These are phyloP conservation scores for Clarireedia sp. DNA, from an alignment of 2,329 filamentous ascomycete species.

Conservation along the genomic window DNA sequence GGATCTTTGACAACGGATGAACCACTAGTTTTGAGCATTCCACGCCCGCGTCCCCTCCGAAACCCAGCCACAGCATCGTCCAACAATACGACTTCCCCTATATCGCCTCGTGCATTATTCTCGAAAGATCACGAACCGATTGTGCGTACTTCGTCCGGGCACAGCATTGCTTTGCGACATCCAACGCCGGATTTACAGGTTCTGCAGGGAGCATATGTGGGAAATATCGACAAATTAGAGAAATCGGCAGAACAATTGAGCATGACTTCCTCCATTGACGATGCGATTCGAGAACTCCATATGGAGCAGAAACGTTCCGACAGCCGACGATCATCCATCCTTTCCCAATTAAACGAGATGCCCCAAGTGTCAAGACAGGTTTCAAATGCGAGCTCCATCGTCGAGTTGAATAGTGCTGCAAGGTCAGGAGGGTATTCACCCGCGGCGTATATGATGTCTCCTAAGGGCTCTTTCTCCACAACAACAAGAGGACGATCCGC, in stretches of 20 bases:
- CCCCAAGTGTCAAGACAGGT: constrained; percentile 33
- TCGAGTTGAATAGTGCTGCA: constrained; percentile 59
- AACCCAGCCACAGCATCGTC: constrained; percentile 16
- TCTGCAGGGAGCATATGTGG: constrained; percentile 52
- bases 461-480: constrained; percentile 47
- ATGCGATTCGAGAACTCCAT: constrained; percentile 68
- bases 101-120: constrained; percentile 7
- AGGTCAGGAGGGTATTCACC: constrained; percentile 65
- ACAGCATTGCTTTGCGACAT: constrained; percentile 37
- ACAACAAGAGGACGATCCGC: constrained; percentile 44
- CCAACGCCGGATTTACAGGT: constrained; percentile 55
- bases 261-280: constrained; percentile 64
- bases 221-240: constrained; percentile 67
- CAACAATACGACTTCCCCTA: constrained; percentile 9
- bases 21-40: constrained; percentile 13
- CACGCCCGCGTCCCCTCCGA: constrained; percentile 14
- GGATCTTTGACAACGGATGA: constrained; percentile 2
- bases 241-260: constrained; percentile 68
- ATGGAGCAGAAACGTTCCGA: constrained; percentile 63
- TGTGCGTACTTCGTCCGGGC: constrained; percentile 25
- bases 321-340: constrained; percentile 56
- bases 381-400: constrained; percentile 51
- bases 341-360: constrained; percentile 35
- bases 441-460: constrained; percentile 59
- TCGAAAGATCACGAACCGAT: constrained; percentile 14